Evolutionary conservation across 495 filamentous ascomycete genomes (phyloP).

Genomic region (Pyrenula aspistea): DNA sequence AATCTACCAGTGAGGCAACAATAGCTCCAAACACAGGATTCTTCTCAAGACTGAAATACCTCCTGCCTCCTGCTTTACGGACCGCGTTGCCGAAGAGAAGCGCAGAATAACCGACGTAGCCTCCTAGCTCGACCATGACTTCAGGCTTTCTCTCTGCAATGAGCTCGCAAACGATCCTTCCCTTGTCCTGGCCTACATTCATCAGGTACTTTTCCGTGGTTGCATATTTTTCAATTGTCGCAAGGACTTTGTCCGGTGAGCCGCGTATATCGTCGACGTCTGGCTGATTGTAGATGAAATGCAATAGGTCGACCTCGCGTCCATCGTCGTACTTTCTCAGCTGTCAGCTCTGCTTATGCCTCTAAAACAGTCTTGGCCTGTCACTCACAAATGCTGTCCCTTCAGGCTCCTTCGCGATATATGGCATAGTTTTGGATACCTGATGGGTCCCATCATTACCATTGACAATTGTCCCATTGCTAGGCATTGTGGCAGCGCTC

Average conservation of each 20-base stretch:
- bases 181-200: conserved; percentile 59
- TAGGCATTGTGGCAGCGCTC: not conserved
- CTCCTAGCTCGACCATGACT: conserved; percentile 53
- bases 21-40: conserved; percentile 56
- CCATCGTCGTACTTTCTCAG: conserved; percentile 41
- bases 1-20: conserved; percentile 43
- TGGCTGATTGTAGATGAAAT: conserved; percentile 44
- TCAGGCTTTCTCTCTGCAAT: conserved; percentile 46
- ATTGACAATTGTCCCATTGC: not conserved
- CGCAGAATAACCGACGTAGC: conserved; percentile 61
- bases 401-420: not conserved
- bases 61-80: conserved; percentile 34
- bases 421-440: not conserved
- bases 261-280: conserved; percentile 38
- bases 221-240: conserved; percentile 54
- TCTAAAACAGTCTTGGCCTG: not conserved
- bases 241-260: conserved; percentile 42
- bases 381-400: not conserved
- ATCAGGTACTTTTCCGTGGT: conserved; percentile 52
- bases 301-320: conserved; percentile 51
- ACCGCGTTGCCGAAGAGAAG: conserved; percentile 52
- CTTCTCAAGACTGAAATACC: conserved; percentile 51
- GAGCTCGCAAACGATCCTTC: conserved; percentile 41
- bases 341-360: not conserved
- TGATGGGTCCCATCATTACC: not conserved